Evolutionary conservation across 2,329 filamentous ascomycete genomes (phyloP), one percentile per base, ranked within the genome.

Genomic region (Diaporthe australafricana): DNA sequence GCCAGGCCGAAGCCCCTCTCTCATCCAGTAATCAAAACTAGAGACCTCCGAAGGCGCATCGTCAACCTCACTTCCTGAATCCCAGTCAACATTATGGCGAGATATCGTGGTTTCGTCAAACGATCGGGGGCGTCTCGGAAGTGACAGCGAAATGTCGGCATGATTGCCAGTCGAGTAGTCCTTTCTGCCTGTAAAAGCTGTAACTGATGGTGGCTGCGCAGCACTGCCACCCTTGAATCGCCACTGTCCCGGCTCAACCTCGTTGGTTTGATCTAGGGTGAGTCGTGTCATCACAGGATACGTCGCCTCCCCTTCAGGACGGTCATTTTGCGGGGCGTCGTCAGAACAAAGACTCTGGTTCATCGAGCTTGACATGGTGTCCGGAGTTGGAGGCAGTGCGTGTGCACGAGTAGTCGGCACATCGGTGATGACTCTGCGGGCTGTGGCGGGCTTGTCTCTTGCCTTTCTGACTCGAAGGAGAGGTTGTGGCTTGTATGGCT

Each of bases 11-110:
- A 84, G 79, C 68, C 87, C 87, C 77, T 89, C 87, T 8, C 84
- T 84, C 80, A 90, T 84, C 88, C 88, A 91, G 30, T 88, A 87
- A 68, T 90, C 89, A 6, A 87, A 83, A 72, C 84, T 87, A 1
- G 86, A 88, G 0, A 84, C 81, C 4, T 84, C 77, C 2, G 87
- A 88, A 35, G 84, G 82, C n/a, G 81, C 82, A 20, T 85, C 83
- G 25, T 81, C 83, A 5, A 80, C 80, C 45, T 82, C 80, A 57
- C 83, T 85, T 14, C 85, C 84, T 5, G 81, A 83, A 42, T 85
- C 82, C 82, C 86, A 87, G 60, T 82, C 85, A 20, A 83, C 79
- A 1, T 78, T 81, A 35, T 81, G 79, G 16, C 78, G 79, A 5
- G 85, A 86, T 3, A 83, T 77, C 0, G 83, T 85, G 0, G 84